phyloP scores from a whole-genome alignment of 352 stramenopile genomes.

The Phytopythium aichiense region DNA sequence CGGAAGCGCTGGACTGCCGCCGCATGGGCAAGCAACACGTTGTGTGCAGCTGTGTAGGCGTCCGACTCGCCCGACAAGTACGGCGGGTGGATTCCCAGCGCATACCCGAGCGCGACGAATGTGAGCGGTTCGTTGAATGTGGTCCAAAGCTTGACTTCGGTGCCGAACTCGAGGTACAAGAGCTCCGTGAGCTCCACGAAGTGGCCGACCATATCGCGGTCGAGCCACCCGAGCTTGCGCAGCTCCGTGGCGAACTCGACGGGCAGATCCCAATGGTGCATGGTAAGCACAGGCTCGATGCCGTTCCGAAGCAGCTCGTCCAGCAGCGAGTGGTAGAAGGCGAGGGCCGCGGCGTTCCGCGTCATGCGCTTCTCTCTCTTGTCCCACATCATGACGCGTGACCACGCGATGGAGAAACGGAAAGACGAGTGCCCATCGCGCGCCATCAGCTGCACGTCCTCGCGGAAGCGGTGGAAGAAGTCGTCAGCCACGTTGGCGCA shows the following conservation, averaged over 20 bases:
- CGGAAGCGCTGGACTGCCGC: conserved; percentile 69
- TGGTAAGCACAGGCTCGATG: conserved; percentile 40
- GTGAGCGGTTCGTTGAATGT: conserved; percentile 8
- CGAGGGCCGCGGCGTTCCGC: conserved; percentile 77
- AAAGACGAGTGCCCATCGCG: conserved; percentile 86
- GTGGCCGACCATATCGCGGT: not conserved
- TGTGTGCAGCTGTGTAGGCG: conserved; percentile 48
- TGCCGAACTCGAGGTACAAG: conserved; percentile 4
- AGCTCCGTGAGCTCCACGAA: conserved; percentile 1
- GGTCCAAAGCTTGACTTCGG: not conserved
- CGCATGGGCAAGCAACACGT: conserved; percentile 87
- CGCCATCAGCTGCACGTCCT: conserved; percentile 91
- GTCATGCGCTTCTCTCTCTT: conserved; percentile 25
- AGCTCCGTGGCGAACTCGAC: conserved; percentile 3
- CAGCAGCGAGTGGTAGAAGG: conserved; percentile 49
- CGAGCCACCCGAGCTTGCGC: not conserved
- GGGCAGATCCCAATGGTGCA: conserved; percentile 20
- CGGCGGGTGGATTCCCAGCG: not conserved
- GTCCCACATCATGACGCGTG: conserved; percentile 82
- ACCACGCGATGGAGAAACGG: conserved; percentile 84
- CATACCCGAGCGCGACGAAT: conserved; percentile 2
- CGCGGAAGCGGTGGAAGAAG: conserved; percentile 86
- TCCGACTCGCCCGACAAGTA: conserved; percentile 5
- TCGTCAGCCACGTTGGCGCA: conserved; percentile 49
- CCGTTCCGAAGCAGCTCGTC: not conserved